Conservation (phyloP, 345 rosid genomes). For the Eucalyptus fibrosa region DNA sequence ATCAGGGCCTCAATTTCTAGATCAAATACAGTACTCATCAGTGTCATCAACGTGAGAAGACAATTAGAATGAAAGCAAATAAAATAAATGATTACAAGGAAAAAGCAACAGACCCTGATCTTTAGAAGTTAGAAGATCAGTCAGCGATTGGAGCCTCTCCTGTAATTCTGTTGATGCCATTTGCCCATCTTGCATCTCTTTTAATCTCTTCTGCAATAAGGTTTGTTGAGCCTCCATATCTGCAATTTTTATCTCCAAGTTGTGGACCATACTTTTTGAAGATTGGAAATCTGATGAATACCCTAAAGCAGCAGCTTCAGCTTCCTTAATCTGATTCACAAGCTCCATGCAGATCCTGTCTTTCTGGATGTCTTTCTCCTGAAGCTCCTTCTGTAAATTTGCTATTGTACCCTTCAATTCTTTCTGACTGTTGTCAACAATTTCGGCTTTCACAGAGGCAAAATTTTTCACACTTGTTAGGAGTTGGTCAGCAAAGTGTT, state of each 20-base stretch:
- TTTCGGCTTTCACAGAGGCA: slow-evolving; percentile 29
- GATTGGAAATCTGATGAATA: slow-evolving; percentile 61
- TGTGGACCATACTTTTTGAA: slow-evolving; percentile 26
- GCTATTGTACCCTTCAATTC: slow-evolving; percentile 57
- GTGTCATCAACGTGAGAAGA: background rate
- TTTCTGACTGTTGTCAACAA: slow-evolving; percentile 34
- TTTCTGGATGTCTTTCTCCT: slow-evolving; percentile 78
- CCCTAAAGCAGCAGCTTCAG: slow-evolving; percentile 57
- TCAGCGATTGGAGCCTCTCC: slow-evolving; percentile 39
- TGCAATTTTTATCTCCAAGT: slow-evolving; percentile 47
- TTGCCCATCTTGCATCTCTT: slow-evolving; percentile 53
- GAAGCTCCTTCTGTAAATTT: slow-evolving; percentile 81
- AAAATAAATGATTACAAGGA: background rate
- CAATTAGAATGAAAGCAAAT: background rate
- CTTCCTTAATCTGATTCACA: slow-evolving; percentile 80
- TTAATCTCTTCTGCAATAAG: slow-evolving; percentile 36
- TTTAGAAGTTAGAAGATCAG: slow-evolving; percentile 49
- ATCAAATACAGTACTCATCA: background rate
- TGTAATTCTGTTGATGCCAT: slow-evolving; percentile 29
- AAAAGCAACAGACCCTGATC: slow-evolving; percentile 54
- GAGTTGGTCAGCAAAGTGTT: slow-evolving; percentile 41
- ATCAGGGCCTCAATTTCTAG: slow-evolving; percentile 85
- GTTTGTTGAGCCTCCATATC: slow-evolving; percentile 31
- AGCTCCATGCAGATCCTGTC: slow-evolving; percentile 80
- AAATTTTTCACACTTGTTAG: slow-evolving; percentile 33